Percentiles rank a stretch among this genome's conserved stretches.
These are phyloP conservation scores for Trypanosoma mega DNA, from an alignment of 208 protist species.

Conservation along the genomic window DNA sequence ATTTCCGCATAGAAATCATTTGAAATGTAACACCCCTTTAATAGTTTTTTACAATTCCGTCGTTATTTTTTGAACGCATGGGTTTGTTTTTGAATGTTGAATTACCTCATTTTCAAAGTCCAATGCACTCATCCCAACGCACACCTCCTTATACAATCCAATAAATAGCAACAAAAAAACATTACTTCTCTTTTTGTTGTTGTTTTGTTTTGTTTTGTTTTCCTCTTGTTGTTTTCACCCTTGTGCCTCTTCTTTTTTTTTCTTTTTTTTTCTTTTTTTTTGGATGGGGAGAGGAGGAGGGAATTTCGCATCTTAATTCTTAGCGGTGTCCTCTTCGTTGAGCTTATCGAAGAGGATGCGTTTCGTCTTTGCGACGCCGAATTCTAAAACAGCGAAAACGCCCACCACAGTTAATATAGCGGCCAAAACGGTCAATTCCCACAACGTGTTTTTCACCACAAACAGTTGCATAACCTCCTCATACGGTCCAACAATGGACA, in stretches of 20 bases:
- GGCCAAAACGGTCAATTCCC: slow-evolving; percentile 32
- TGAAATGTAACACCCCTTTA: too few relatives aligned
- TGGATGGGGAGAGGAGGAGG: too few relatives aligned
- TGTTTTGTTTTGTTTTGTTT: background rate
- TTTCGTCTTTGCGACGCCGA: slow-evolving; percentile 37
- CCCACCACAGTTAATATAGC: slow-evolving; percentile 29
- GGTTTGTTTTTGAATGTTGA: too few relatives aligned
- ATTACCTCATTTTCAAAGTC: too few relatives aligned
- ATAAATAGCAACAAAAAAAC: too few relatives aligned
- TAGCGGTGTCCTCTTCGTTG: background rate
- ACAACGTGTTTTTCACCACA: slow-evolving; percentile 36
- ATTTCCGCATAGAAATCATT: too few relatives aligned
- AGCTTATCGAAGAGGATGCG: slow-evolving; percentile 16
- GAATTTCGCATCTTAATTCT: background rate
- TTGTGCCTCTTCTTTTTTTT: background rate
- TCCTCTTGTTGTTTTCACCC: background rate
- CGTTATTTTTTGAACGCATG: too few relatives aligned
- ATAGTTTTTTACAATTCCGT: too few relatives aligned
- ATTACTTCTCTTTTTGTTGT: too few relatives aligned
- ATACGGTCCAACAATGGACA: slow-evolving; percentile 60
- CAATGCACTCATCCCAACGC: too few relatives aligned
- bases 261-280: slow-evolving; percentile 1
- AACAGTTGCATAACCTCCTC: slow-evolving; percentile 59
- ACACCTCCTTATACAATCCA: too few relatives aligned
- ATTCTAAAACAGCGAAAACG: slow-evolving; percentile 46